These are phyloP conservation scores for Hansenula sp. DNA, from an alignment of 1,139 yeast genomes.

Conservation along the genomic window DNA sequence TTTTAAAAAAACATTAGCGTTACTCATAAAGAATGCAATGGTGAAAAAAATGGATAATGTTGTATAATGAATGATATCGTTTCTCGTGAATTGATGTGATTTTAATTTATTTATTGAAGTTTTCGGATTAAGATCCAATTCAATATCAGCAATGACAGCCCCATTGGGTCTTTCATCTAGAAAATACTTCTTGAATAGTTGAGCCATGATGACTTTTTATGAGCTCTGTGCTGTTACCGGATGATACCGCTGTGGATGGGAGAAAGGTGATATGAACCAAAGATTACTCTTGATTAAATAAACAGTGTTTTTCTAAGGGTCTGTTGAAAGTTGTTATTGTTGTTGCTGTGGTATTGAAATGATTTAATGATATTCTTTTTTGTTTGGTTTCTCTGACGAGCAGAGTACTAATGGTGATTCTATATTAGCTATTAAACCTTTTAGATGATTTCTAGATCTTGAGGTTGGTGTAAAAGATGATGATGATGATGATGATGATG, in stretches of 20 bases:
- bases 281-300: too few relatives aligned
- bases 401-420: too few relatives aligned
- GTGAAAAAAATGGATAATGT: constrained; percentile 44
- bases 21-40: constrained; percentile 39
- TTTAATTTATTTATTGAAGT: constrained; percentile 44
- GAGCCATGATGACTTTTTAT: constrained; percentile 23
- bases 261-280: too few relatives aligned
- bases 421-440: too few relatives aligned
- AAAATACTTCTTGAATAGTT: constrained; percentile 46
- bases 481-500: too few relatives aligned
- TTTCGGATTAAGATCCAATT: constrained; percentile 54
- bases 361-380: background rate
- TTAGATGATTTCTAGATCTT: too few relatives aligned
- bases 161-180: constrained; percentile 58
- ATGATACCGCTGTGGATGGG: too few relatives aligned
- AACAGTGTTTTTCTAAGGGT: too few relatives aligned
- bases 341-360: background rate
- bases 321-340: too few relatives aligned
- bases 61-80: constrained; percentile 49
- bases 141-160: constrained; percentile 50
- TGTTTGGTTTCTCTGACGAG: too few relatives aligned
- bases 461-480: too few relatives aligned
- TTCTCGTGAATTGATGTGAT: constrained; percentile 41
- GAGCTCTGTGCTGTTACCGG: too few relatives aligned
- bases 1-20: constrained; percentile 29